Conservation (phyloP, 352 stramenopile genomes). For the Phytophthora pini region DNA sequence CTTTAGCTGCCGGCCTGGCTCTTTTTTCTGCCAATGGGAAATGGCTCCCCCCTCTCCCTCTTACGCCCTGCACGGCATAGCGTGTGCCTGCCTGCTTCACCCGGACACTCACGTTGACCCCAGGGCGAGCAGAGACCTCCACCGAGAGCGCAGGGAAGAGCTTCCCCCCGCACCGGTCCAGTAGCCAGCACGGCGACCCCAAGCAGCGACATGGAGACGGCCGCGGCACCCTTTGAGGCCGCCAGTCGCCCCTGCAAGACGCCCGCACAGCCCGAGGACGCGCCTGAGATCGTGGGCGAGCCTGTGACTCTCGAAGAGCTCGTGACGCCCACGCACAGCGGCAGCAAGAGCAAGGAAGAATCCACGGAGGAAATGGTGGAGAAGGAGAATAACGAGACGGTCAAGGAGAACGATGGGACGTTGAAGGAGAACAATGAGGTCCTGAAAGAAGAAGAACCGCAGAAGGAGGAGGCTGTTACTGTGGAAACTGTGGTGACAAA, state of each 20-base stretch:
- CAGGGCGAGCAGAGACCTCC: conserved; percentile 6
- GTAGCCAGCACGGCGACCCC: conserved; percentile 16
- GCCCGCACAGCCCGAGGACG: conserved; percentile 29
- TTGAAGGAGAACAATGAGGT: conserved; percentile 4
- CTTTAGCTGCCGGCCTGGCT: conserved; percentile 27
- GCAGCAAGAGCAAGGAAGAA: conserved; percentile 3
- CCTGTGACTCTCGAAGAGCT: conserved; percentile 41
- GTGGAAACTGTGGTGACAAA: conserved; percentile 2
- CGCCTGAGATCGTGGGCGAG: conserved; percentile 36
- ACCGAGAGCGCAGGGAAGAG: conserved; percentile 4
- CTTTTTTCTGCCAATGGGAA: conserved; percentile 58
- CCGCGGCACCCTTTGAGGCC: conserved; percentile 20
- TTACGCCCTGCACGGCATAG: conserved; percentile 32
- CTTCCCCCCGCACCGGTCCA: conserved; percentile 8
- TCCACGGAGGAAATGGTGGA: not conserved
- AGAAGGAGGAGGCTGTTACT: not conserved
- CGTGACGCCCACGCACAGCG: conserved; percentile 2
- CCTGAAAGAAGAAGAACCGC: conserved; percentile 1
- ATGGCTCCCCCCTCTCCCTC: conserved; percentile 39
- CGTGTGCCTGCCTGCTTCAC: conserved; percentile 21
- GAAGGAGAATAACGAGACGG: conserved; percentile 1
- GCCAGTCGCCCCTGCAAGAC: conserved; percentile 31
- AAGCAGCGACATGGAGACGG: conserved; percentile 33
- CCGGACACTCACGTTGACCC: conserved; percentile 1
- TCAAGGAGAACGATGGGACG: conserved; percentile 6